These are phyloP conservation scores for Ascosphaera apis DNA, from an alignment of 2,329 filamentous ascomycete genomes.

Conservation along the genomic window DNA sequence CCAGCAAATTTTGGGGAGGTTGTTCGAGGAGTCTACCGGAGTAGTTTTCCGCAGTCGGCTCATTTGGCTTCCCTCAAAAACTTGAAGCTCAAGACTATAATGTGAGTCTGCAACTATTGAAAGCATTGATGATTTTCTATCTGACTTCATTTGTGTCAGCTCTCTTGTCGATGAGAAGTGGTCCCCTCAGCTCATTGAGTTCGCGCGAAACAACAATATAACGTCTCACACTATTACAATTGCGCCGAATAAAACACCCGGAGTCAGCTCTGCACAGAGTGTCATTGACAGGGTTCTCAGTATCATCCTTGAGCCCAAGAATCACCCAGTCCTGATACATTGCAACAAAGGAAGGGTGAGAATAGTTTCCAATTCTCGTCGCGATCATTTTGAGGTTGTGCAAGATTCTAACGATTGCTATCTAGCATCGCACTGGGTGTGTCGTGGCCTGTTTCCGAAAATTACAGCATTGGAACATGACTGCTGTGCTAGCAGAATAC, in stretches of 20 bases:
- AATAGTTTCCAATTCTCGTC: slow-evolving; percentile 1
- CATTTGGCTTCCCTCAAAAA: slow-evolving; percentile 47
- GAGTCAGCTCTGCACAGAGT: slow-evolving; percentile 37
- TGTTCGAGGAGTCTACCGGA: slow-evolving; percentile 52
- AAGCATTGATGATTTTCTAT: background rate
- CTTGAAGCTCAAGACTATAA: slow-evolving; percentile 53
- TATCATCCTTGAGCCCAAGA: slow-evolving; percentile 45
- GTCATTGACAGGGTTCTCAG: slow-evolving; percentile 50
- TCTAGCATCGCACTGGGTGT: slow-evolving; percentile 66
- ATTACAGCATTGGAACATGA: slow-evolving; percentile 41
- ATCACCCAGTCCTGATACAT: slow-evolving; percentile 67
- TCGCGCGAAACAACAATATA: slow-evolving; percentile 44
- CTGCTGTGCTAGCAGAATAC: slow-evolving; percentile 50
- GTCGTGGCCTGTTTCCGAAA: slow-evolving; percentile 63
- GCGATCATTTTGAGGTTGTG: background rate
- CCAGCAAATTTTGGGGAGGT: slow-evolving; percentile 60
- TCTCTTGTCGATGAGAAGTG: slow-evolving; percentile 40
- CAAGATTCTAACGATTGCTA: slow-evolving; percentile 1
- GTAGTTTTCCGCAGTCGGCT: slow-evolving; percentile 49
- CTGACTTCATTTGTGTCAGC: slow-evolving; percentile 13
- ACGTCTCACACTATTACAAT: slow-evolving; percentile 54
- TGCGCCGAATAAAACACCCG: slow-evolving; percentile 61
- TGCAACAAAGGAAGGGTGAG: slow-evolving; percentile 73
- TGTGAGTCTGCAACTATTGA: slow-evolving; percentile 29
- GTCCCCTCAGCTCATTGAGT: slow-evolving; percentile 28